Percentiles rank a stretch among this genome's conserved stretches.
These are phyloP conservation scores for Ilyonectria sp. DNA, from an alignment of 2,329 filamentous ascomycete genomes.

Conservation along the genomic window DNA sequence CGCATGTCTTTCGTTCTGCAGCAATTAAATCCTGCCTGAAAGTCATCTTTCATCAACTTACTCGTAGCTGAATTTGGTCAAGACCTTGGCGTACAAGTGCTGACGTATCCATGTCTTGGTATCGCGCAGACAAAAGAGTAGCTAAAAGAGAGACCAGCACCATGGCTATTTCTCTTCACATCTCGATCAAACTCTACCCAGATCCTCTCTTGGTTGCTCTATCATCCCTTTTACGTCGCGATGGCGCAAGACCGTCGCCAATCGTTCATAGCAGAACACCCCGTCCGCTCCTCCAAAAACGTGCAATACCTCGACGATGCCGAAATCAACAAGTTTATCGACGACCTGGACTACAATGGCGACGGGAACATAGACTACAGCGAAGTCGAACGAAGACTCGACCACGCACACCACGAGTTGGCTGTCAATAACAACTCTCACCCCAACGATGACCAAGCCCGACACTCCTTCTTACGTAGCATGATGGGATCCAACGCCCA, in stretches of 20 bases:
- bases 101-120: constrained; percentile 4
- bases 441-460: constrained; percentile 55
- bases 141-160: neutral
- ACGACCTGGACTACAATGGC: constrained; percentile 66
- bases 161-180: neutral
- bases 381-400: constrained; percentile 68
- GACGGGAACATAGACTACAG: constrained; percentile 67
- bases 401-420: constrained; percentile 66
- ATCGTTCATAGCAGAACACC: constrained; percentile 44
- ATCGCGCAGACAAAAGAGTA: neutral
- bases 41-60: neutral
- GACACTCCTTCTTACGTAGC: constrained; percentile 66
- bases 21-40: neutral
- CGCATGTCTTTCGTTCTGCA: neutral
- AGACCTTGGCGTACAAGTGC: neutral
- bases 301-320: constrained; percentile 58
- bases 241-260: neutral
- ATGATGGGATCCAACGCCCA: constrained; percentile 62
- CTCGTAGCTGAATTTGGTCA: neutral
- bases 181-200: neutral
- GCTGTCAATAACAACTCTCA: constrained; percentile 58
- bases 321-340: constrained; percentile 67
- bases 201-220: neutral
- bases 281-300: constrained; percentile 44
- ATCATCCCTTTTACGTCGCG: neutral